Conservation (phyloP, 495 filamentous ascomycete species). For the Tuber brumale region DNA sequence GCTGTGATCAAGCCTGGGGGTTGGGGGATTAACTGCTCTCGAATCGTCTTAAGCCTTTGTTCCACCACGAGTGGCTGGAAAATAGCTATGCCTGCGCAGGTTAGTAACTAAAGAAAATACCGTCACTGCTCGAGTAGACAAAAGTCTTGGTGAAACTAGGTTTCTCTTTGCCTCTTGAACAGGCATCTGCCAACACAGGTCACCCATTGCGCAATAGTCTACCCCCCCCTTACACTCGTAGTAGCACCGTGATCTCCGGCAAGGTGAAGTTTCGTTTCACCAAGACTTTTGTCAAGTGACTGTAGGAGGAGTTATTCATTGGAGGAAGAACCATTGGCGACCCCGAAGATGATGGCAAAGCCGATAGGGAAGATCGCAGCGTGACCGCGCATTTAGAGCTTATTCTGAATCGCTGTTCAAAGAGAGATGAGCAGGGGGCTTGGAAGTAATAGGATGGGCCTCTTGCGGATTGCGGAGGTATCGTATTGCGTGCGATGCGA, state of each 20-base stretch:
- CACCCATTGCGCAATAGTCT: too few relatives aligned
- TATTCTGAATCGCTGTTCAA: not conserved
- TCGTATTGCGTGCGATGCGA: not conserved
- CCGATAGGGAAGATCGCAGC: slow-evolving; percentile 24
- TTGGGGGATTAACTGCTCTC: slow-evolving; percentile 10
- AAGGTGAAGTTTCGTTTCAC: too few relatives aligned
- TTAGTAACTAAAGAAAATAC: not conserved
- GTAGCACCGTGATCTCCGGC: too few relatives aligned
- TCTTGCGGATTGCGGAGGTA: not conserved
- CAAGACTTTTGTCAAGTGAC: too few relatives aligned
- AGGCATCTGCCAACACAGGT: too few relatives aligned
- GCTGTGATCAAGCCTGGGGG: not conserved
- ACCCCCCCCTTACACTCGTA: too few relatives aligned
- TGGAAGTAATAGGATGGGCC: not conserved
- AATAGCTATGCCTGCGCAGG: slow-evolving; percentile 24
- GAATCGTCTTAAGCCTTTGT: slow-evolving; percentile 25
- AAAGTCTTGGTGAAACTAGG: too few relatives aligned
- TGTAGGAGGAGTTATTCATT: not conserved
- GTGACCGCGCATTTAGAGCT: slow-evolving; percentile 21
- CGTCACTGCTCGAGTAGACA: too few relatives aligned
- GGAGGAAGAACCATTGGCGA: slow-evolving; percentile 21
- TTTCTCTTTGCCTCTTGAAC: too few relatives aligned
- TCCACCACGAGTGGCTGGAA: slow-evolving; percentile 33
- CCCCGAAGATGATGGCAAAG: slow-evolving; percentile 30
- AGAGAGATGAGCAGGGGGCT: not conserved